phyloP scores from a whole-genome alignment of 1,284 basidiomycete species.

The Neonothopanus nambi region DNA sequence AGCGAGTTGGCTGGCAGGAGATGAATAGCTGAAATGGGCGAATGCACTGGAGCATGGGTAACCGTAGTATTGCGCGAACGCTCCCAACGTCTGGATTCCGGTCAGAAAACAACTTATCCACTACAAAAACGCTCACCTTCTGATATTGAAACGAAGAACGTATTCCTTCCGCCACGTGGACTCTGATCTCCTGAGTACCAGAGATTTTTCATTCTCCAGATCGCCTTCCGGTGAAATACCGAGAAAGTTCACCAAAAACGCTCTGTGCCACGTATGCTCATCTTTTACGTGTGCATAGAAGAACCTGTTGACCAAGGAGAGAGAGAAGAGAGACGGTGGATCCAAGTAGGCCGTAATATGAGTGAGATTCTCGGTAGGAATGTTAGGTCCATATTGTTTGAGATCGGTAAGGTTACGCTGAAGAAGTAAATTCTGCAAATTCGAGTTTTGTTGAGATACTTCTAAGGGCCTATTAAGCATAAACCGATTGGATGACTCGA shows the following conservation, averaged over 20 bases:
- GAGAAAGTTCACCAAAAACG: constrained; percentile 73
- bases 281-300: constrained; percentile 71
- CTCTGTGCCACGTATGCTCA: constrained; percentile 83
- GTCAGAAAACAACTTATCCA: constrained; percentile 1
- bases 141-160: constrained; percentile 51
- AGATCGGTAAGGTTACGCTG: constrained; percentile 19
- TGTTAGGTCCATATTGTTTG: constrained; percentile 59
- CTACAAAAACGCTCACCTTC: constrained; percentile 40
- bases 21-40: constrained; percentile 54
- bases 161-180: constrained; percentile 72
- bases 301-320: constrained; percentile 54
- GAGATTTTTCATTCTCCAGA: constrained; percentile 39
- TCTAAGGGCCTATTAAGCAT: constrained; percentile 53
- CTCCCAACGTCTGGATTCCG: constrained; percentile 66
- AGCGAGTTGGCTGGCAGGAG: constrained; percentile 60
- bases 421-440: constrained; percentile 27
- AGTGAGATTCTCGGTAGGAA: constrained; percentile 76
- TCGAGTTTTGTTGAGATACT: constrained; percentile 26
- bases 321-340: constrained; percentile 60
- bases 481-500: constrained; percentile 38
- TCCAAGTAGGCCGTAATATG: constrained; percentile 79
- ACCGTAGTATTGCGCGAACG: constrained; percentile 61
- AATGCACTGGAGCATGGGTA: constrained; percentile 60
- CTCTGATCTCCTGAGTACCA: constrained; percentile 60
- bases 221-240: constrained; percentile 64